A percentile compares a stretch with the other conserved stretches of the same genome.
Evolutionary conservation across 495 filamentous ascomycete species (phyloP).

Genomic region (Lasiosphaeria miniovina): DNA sequence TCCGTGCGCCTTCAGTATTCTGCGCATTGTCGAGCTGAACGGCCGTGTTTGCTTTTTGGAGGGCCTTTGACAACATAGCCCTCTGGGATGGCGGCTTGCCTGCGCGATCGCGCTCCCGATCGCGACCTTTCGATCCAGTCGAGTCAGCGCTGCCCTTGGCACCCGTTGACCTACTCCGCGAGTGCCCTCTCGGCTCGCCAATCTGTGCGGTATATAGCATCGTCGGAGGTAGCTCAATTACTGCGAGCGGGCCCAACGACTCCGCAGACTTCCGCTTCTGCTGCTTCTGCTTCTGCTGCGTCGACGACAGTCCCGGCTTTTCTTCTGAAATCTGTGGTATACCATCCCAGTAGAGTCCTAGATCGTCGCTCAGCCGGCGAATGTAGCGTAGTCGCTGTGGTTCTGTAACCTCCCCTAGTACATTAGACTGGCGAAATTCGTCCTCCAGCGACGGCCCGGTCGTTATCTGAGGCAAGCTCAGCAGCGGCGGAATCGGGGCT

Average conservation of each 20-base stretch:
- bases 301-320: conserved; percentile 17
- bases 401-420: conserved; percentile 18
- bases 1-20: conserved; percentile 88
- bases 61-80: conserved; percentile 85
- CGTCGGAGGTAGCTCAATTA: conserved; percentile 10
- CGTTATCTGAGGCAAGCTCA: conserved; percentile 37
- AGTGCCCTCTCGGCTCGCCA: conserved; percentile 42
- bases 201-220: conserved; percentile 33
- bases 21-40: conserved; percentile 92
- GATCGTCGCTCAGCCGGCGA: conserved; percentile 16
- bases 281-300: background rate
- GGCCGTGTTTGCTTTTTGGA: conserved; percentile 93
- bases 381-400: conserved; percentile 9
- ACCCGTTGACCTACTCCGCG: conserved; percentile 46
- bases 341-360: conserved; percentile 27
- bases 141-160: conserved; percentile 42
- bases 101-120: conserved; percentile 28
- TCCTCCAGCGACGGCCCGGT: conserved; percentile 38
- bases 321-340: conserved; percentile 15
- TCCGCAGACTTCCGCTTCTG: conserved; percentile 13
- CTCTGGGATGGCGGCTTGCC: conserved; percentile 65
- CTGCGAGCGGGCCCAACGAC: conserved; percentile 16
- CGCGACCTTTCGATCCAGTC: conserved; percentile 33
- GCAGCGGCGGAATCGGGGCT: conserved; percentile 26
- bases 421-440: conserved; percentile 28